A percentile compares a stretch with the other conserved stretches of the same genome.
These are phyloP conservation scores for Chlorella sp. DNA, from an alignment of 139 green algal genomes.

Conservation along the genomic window DNA sequence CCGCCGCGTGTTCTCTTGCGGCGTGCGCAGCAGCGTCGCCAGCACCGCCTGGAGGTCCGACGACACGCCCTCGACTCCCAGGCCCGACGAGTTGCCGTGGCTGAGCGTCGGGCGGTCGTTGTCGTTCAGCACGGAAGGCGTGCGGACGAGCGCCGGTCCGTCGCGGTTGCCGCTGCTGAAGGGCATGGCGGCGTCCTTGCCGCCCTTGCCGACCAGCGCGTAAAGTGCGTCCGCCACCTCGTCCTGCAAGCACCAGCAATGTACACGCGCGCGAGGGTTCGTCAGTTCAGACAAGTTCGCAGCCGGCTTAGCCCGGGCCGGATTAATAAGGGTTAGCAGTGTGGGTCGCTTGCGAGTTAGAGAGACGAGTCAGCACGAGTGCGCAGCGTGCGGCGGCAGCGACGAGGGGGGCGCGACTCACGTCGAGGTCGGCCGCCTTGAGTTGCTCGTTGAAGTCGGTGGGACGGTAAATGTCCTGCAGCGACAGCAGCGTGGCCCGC, in stretches of 20 bases:
- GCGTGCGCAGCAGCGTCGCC: background rate
- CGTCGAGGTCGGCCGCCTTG: background rate
- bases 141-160: too few relatives aligned
- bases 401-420: too few relatives aligned
- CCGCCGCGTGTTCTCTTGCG: background rate
- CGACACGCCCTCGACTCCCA: background rate
- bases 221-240: background rate
- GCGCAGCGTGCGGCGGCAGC: too few relatives aligned
- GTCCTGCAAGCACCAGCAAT: too few relatives aligned
- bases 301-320: too few relatives aligned
- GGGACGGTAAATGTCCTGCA: background rate
- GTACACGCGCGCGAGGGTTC: too few relatives aligned
- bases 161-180: background rate
- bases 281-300: too few relatives aligned
- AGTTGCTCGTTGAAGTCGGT: background rate
- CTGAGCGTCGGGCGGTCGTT: background rate
- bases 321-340: too few relatives aligned
- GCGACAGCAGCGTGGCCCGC: background rate
- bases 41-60: background rate
- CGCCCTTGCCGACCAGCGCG: background rate
- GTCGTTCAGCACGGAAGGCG: background rate
- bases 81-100: background rate
- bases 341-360: too few relatives aligned
- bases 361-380: too few relatives aligned
- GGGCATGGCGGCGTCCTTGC: too few relatives aligned